phyloP scores from a whole-genome alignment of 2,329 filamentous ascomycete genomes.

The Juglanconis oblonga region DNA sequence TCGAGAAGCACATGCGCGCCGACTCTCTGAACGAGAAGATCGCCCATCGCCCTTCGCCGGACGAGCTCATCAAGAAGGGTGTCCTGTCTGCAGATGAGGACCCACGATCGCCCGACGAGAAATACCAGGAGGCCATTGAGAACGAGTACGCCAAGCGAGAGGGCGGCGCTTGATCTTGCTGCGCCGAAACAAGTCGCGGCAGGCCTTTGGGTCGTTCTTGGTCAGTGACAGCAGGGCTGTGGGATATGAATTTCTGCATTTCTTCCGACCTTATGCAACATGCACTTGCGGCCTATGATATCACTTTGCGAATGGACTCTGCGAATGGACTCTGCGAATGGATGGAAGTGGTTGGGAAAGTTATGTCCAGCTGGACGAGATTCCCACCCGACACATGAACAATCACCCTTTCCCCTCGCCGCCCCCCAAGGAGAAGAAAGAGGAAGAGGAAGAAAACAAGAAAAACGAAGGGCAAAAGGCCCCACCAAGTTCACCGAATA shows the following conservation, averaged over 20 bases:
- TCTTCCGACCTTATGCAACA: not conserved
- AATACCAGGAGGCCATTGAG: conserved; percentile 60
- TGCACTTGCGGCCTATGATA: not conserved
- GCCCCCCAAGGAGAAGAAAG: not conserved
- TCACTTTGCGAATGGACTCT: not conserved
- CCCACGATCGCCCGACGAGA: conserved; percentile 54
- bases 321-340: not conserved
- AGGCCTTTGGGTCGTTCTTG: not conserved
- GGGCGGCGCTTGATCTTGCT: conserved; percentile 50
- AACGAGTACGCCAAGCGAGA: conserved; percentile 63
- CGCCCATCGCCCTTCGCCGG: conserved; percentile 70
- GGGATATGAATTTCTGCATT: not conserved
- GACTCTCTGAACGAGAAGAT: conserved; percentile 87
- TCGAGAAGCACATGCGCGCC: conserved; percentile 83
- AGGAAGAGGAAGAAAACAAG: not conserved
- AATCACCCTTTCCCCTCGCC: no score
- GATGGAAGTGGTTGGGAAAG: not conserved
- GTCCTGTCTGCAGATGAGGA: conserved; percentile 64
- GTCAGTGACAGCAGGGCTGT: not conserved
- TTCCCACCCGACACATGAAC: no score
- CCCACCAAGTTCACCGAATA: no score
- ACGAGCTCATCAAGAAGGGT: conserved; percentile 73
- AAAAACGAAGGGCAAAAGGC: no score
- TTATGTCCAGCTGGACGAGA: not conserved
- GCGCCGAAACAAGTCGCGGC: not conserved